phyloP scores from a whole-genome alignment of 352 stramenopile genomes.

The Pythium aristosporum region DNA sequence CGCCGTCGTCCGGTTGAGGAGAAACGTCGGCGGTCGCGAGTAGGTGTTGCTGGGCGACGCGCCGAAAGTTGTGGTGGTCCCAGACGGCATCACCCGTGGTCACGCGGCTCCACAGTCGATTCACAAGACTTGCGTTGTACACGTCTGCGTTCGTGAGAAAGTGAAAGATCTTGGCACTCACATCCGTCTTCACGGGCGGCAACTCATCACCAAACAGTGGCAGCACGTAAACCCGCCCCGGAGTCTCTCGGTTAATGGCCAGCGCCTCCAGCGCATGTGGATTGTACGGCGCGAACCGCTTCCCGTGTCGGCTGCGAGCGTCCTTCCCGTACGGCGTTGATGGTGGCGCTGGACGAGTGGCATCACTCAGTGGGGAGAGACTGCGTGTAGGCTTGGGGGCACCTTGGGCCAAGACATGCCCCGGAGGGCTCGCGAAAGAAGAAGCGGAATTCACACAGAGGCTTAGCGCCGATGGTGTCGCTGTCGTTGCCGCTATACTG shows the following conservation, averaged over 20 bases:
- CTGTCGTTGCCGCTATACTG: background rate
- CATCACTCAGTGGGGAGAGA: constrained; percentile 33
- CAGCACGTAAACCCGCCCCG: constrained; percentile 55
- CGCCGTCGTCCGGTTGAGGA: constrained; percentile 17
- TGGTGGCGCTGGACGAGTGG: constrained; percentile 12
- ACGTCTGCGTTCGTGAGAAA: constrained; percentile 76
- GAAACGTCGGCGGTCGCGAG: constrained; percentile 14
- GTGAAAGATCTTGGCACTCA: constrained; percentile 64
- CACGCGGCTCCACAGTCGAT: constrained; percentile 78
- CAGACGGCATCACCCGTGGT: constrained; percentile 68
- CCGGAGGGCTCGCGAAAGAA: constrained; percentile 16
- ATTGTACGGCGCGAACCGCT: constrained; percentile 20
- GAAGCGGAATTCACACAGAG: constrained; percentile 7
- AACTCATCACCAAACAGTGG: constrained; percentile 67
- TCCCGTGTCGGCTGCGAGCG: background rate
- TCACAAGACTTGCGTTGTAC: constrained; percentile 87
- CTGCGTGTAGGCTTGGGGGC: background rate
- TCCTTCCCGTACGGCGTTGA: constrained; percentile 8
- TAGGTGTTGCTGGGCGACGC: constrained; percentile 3
- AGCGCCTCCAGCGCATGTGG: constrained; percentile 22
- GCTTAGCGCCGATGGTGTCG: constrained; percentile 1
- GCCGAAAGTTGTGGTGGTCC: constrained; percentile 75
- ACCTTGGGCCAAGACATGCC: background rate
- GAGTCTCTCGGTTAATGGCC: constrained; percentile 9
- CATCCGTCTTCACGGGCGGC: constrained; percentile 57